These are phyloP conservation scores for Cordia subcordata DNA, from an alignment of 257 asterid species.

Conservation along the genomic window DNA sequence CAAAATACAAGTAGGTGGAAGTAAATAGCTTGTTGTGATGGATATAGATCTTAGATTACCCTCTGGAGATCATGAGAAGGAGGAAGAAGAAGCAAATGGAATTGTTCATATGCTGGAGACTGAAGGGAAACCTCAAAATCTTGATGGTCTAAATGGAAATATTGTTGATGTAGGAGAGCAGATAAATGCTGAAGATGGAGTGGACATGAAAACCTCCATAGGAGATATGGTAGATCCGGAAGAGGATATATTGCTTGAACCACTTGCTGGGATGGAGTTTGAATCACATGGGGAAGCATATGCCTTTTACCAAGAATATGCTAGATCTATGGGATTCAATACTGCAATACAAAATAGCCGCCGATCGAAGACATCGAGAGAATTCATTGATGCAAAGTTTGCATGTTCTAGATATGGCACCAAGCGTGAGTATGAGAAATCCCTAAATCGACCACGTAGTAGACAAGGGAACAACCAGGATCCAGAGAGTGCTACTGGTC, in stretches of 20 bases:
- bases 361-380: slow-evolving; percentile 87
- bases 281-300: slow-evolving; percentile 94
- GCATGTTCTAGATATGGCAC: slow-evolving; percentile 98
- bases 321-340: slow-evolving; percentile 83
- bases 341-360: slow-evolving; percentile 94
- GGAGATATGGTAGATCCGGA: slow-evolving; percentile 47
- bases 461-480: slow-evolving; percentile 85
- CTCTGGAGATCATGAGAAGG: slow-evolving; percentile 78
- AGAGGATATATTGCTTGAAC: slow-evolving; percentile 83
- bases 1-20: neutral
- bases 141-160: slow-evolving; percentile 46
- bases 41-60: slow-evolving; percentile 91
- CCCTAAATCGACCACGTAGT: slow-evolving; percentile 75
- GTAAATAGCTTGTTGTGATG: slow-evolving; percentile 31
- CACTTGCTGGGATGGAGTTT: slow-evolving; percentile 96
- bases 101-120: slow-evolving; percentile 56
- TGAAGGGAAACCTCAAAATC: slow-evolving; percentile 60
- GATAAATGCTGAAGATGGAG: slow-evolving; percentile 54
- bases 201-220: slow-evolving; percentile 46
- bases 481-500: slow-evolving; percentile 76
- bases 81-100: slow-evolving; percentile 56
- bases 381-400: slow-evolving; percentile 90
- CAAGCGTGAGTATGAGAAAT: slow-evolving; percentile 84
- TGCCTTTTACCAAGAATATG: slow-evolving; percentile 92
- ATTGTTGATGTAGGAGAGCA: slow-evolving; percentile 50